These are phyloP conservation scores for Aspergillus pseudoterreus DNA, from an alignment of 2,329 filamentous ascomycete genomes.

Conservation along the genomic window DNA sequence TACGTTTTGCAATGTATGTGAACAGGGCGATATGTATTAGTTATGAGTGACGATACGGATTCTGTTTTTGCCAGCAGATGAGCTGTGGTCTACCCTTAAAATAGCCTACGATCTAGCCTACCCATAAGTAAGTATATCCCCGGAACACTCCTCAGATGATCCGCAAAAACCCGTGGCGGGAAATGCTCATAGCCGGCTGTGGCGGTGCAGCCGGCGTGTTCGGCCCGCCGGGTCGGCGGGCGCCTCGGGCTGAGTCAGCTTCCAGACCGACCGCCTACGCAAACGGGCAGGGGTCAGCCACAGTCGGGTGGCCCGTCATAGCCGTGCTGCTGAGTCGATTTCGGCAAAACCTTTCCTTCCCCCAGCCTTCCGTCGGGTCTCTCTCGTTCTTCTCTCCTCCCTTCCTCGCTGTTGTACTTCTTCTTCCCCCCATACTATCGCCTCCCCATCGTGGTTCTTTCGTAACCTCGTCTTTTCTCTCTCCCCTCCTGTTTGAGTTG, in stretches of 20 bases:
- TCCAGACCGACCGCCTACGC: background rate
- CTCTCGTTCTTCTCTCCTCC: background rate
- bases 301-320: slow-evolving; percentile 24
- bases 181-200: slow-evolving; percentile 21
- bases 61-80: too few species aligned
- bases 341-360: slow-evolving; percentile 12
- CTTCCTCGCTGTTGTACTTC: background rate
- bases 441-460: slow-evolving; percentile 1
- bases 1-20: too few species aligned
- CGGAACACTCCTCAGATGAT: background rate
- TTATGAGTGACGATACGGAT: too few species aligned
- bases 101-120: too few species aligned
- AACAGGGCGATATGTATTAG: too few species aligned
- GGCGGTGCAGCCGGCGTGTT: slow-evolving; percentile 16
- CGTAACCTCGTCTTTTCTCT: background rate
- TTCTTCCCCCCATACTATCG: slow-evolving; percentile 5
- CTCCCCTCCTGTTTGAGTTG: slow-evolving; percentile 6
- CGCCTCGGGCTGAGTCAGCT: slow-evolving; percentile 12
- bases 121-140: too few species aligned
- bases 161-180: slow-evolving; percentile 18
- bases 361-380: background rate
- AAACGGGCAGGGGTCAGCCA: slow-evolving; percentile 11
- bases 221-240: slow-evolving; percentile 2
- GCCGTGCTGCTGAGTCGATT: slow-evolving; percentile 9
- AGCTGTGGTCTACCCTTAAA: too few species aligned